Conservation (phyloP, 2,329 filamentous ascomycete species). For the Cercospora sojina region DNA sequence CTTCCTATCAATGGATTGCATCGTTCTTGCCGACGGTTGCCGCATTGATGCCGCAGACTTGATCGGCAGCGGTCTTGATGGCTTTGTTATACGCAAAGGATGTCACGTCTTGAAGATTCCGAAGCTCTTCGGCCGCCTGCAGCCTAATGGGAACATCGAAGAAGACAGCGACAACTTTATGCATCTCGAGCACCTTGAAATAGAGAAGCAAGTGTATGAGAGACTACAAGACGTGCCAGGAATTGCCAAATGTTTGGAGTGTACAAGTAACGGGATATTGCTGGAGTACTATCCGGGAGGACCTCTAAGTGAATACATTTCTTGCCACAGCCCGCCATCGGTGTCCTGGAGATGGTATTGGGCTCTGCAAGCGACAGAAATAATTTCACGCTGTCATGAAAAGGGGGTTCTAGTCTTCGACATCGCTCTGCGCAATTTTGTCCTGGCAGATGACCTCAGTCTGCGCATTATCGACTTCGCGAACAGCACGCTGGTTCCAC, state of each 20-base stretch:
- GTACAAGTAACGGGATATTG: slow-evolving; percentile 18
- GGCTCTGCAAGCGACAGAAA: slow-evolving; percentile 22
- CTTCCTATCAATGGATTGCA: slow-evolving; percentile 6
- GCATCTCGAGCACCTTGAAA: slow-evolving; percentile 14
- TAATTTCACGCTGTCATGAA: slow-evolving; percentile 22
- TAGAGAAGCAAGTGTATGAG: slow-evolving; percentile 21
- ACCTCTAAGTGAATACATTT: slow-evolving; percentile 18
- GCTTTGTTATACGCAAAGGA: slow-evolving; percentile 17
- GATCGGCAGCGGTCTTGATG: slow-evolving; percentile 18
- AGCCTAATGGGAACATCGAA: slow-evolving; percentile 13
- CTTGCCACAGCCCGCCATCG: slow-evolving; percentile 14
- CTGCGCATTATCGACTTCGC: slow-evolving; percentile 24
- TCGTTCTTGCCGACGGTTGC: slow-evolving; percentile 19
- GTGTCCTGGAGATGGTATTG: slow-evolving; percentile 18
- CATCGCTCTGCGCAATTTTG: slow-evolving; percentile 22
- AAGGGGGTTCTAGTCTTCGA: slow-evolving; percentile 21
- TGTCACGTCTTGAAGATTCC: slow-evolving; percentile 19
- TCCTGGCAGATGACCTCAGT: slow-evolving; percentile 20
- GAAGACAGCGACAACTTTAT: slow-evolving; percentile 15
- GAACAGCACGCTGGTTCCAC: slow-evolving; percentile 19
- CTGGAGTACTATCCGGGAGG: slow-evolving; percentile 18
- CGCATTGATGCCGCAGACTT: slow-evolving; percentile 17
- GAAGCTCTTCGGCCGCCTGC: slow-evolving; percentile 15
- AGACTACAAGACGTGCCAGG: slow-evolving; percentile 18
- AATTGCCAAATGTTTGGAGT: slow-evolving; percentile 18